Evolutionary conservation across 1,284 basidiomycete species (phyloP).

Genomic region (Phlebopus sp.): DNA sequence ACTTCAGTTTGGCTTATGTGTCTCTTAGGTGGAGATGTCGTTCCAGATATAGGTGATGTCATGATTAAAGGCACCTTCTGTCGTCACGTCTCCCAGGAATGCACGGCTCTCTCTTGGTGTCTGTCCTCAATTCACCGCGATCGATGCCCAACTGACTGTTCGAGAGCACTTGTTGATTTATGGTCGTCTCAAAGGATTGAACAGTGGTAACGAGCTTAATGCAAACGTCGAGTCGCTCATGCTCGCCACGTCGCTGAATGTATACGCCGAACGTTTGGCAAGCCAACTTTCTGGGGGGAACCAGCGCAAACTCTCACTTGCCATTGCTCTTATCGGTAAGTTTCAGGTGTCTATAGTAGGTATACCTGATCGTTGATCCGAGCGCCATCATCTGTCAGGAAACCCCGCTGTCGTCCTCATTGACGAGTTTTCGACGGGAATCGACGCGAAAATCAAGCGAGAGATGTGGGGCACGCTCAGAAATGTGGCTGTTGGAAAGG

Average conservation of each 20-base stretch:
- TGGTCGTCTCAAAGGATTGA: slow-evolving; percentile 67
- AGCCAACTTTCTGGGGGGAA: slow-evolving; percentile 78
- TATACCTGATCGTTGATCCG: background rate
- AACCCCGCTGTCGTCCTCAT: slow-evolving; percentile 78
- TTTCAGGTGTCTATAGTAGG: background rate
- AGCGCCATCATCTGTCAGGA: slow-evolving; percentile 36
- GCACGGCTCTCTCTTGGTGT: slow-evolving; percentile 72
- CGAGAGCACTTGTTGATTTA: slow-evolving; percentile 71
- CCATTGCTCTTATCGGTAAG: slow-evolving; percentile 74
- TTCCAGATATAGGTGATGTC: slow-evolving; percentile 65
- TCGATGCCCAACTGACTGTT: slow-evolving; percentile 75
- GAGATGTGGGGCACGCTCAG: slow-evolving; percentile 78
- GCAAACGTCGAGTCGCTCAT: slow-evolving; percentile 60
- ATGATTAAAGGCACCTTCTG: slow-evolving; percentile 62
- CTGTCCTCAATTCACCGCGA: slow-evolving; percentile 81
- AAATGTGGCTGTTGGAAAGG: slow-evolving; percentile 61
- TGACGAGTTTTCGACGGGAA: slow-evolving; percentile 81
- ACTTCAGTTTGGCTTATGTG: background rate
- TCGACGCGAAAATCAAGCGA: slow-evolving; percentile 80
- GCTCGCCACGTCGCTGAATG: slow-evolving; percentile 53
- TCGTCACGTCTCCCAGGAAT: slow-evolving; percentile 54
- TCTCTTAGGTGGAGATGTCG: slow-evolving; percentile 53
- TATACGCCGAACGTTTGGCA: slow-evolving; percentile 69
- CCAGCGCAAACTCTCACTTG: slow-evolving; percentile 74
- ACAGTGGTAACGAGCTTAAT: slow-evolving; percentile 44